Percentiles rank a stretch among this genome's conserved stretches.
Conservation (phyloP, 139 green algal species). For the Astrephomene gubernaculifera region DNA sequence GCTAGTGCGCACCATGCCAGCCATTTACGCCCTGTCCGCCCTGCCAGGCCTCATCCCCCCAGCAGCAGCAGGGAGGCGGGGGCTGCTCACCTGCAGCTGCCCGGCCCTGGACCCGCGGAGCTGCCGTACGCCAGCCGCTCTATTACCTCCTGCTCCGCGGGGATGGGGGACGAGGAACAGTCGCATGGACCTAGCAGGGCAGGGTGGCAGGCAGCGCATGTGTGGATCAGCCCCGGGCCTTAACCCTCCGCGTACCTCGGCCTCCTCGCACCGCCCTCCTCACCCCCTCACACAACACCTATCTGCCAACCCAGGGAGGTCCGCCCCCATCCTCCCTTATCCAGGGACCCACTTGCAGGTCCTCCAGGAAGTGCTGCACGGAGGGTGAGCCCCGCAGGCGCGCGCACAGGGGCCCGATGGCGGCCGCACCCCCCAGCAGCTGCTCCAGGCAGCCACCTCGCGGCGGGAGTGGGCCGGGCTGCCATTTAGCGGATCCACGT, state of each 20-base stretch:
- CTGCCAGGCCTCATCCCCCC: neutral
- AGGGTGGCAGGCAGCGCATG: neutral
- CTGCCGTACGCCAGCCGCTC: conserved; percentile 14
- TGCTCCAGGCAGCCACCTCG: neutral
- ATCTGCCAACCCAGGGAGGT: neutral
- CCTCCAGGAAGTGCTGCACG: neutral
- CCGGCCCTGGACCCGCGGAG: neutral
- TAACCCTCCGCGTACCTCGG: neutral
- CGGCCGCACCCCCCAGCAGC: conserved; percentile 3
- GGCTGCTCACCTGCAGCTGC: neutral
- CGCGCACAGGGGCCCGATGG: neutral
- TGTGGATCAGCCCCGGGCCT: neutral
- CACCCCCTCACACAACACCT: neutral
- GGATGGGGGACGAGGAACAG: neutral
- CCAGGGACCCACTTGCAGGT: conserved; percentile 8
- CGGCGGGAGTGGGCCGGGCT: neutral
- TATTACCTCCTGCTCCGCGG: conserved; percentile 14
- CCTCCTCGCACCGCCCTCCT: neutral
- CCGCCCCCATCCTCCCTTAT: neutral
- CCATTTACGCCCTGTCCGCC: neutral
- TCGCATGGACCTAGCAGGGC: neutral
- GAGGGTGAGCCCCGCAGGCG: conserved; percentile 1
- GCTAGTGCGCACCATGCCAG: neutral
- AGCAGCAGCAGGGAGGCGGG: neutral
- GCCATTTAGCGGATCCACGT: conserved; percentile 5